Percentiles rank a stretch among this genome's conserved stretches.
These are phyloP conservation scores for Blastocladiella britannica DNA, from an alignment of 192 early-diverging fungal species.

Conservation along the genomic window DNA sequence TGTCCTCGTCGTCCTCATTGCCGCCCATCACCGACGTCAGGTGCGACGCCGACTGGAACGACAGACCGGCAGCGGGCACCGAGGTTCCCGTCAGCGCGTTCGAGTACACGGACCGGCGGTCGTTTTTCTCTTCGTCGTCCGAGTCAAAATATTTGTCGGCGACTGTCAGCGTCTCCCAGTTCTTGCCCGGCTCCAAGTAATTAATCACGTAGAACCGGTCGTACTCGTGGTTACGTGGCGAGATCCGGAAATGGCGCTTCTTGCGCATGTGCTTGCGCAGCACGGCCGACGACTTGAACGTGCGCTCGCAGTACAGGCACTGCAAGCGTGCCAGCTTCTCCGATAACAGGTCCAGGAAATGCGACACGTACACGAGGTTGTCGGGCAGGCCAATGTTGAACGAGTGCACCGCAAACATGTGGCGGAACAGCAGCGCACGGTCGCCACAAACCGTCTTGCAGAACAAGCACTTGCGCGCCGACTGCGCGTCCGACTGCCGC, in stretches of 20 bases:
- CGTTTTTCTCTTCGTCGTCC: slow-evolving; percentile 36
- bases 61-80: slow-evolving; percentile 7
- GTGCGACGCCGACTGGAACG: slow-evolving; percentile 1
- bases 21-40: slow-evolving; percentile 4
- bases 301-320: slow-evolving; percentile 88
- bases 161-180: slow-evolving; percentile 54
- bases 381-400: slow-evolving; percentile 85
- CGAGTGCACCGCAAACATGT: slow-evolving; percentile 76
- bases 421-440: slow-evolving; percentile 53
- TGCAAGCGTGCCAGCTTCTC: slow-evolving; percentile 45
- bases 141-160: not conserved
- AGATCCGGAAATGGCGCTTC: slow-evolving; percentile 94
- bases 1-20: slow-evolving; percentile 21
- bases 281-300: slow-evolving; percentile 64
- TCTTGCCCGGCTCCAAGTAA: slow-evolving; percentile 71
- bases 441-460: slow-evolving; percentile 60
- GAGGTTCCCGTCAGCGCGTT: slow-evolving; percentile 38
- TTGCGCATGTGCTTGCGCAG: slow-evolving; percentile 94
- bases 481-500: slow-evolving; percentile 36
- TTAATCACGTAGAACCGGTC: slow-evolving; percentile 91
- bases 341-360: slow-evolving; percentile 58
- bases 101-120: slow-evolving; percentile 50
- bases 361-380: slow-evolving; percentile 66
- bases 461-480: slow-evolving; percentile 71
- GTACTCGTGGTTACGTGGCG: slow-evolving; percentile 66